Percentiles rank a stretch among this genome's conserved stretches.
Conservation (phyloP, 176 grass and related monocot genomes). For the Aegilops longissima region DNA sequence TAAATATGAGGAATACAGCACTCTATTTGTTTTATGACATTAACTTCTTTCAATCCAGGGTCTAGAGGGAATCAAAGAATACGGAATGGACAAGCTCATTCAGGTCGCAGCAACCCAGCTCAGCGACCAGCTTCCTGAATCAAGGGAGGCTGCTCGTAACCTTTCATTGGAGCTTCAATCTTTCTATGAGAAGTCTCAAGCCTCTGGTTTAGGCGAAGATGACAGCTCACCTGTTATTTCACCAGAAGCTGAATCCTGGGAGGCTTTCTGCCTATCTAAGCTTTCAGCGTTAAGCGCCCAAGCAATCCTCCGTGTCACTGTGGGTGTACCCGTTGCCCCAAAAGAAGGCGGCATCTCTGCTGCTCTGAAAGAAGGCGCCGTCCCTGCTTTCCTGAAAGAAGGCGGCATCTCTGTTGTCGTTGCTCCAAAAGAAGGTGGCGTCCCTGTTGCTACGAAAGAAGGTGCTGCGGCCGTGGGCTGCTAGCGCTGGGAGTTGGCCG, state of each 20-base stretch:
- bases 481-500: slow-evolving; percentile 39
- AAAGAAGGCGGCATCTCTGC: slow-evolving; percentile 63
- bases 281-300: slow-evolving; percentile 71
- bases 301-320: slow-evolving; percentile 80
- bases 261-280: slow-evolving; percentile 76
- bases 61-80: slow-evolving; percentile 60
- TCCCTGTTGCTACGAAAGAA: not conserved
- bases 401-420: not conserved
- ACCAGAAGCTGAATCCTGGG: slow-evolving; percentile 69
- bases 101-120: slow-evolving; percentile 87
- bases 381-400: slow-evolving; percentile 4
- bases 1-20: not conserved
- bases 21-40: not conserved
- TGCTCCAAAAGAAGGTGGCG: slow-evolving; percentile 48
- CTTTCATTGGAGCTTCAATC: slow-evolving; percentile 72
- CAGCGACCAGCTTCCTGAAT: slow-evolving; percentile 96
- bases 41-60: slow-evolving; percentile 32
- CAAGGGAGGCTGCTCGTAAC: slow-evolving; percentile 94
- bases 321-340: slow-evolving; percentile 44
- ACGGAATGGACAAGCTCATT: slow-evolving; percentile 79
- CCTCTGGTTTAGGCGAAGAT: slow-evolving; percentile 35
- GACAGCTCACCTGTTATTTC: not conserved
- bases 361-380: slow-evolving; percentile 58
- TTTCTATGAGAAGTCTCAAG: slow-evolving; percentile 57
- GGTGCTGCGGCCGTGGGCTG: slow-evolving; percentile 28